Evolutionary conservation across 2,329 filamentous ascomycete genomes (phyloP), one percentile per base, ranked within the genome.

Genomic region (Plectosphaerella sp.): DNA sequence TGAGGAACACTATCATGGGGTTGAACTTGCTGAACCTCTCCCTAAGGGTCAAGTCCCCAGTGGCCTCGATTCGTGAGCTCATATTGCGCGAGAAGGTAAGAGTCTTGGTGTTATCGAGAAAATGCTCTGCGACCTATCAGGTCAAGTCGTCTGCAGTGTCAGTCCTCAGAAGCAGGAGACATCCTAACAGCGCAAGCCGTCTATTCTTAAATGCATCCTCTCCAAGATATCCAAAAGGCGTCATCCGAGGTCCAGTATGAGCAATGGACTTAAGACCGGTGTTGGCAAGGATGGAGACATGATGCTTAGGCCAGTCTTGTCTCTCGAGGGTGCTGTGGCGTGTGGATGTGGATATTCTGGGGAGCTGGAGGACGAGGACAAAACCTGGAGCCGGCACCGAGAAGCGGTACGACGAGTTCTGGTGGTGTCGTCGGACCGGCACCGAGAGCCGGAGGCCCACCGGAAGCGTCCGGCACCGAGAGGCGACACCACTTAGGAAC

Each of bases 1-100:
- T 59, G 33, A 59, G 54, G 41, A 59, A 59, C 15, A 56, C 48
- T 5, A 59, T 48, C 54, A 54, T 59, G 8, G 43, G 28, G 42
- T 18, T 45, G 22, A 45, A 45, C 20, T 45, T 45, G 20, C 22
- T 22, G 5, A 45, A 25, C 22, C 43, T 45, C 20, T 45, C 20
- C 11, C 10, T 20, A 20, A 45, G 20, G 9, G 22, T 24, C 20
- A n/a, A 45, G 8, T 4, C 43, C 41, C 12, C 41, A 16, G 7
- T 16, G 10, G 15, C n/a, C n/a, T n/a, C 41, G 16, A 6, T 4
- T 16, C 4, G 41, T 15, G 12, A 15, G 20, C 18, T 9, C 8
- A 45, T 15, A 18, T 45, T 24, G 5, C n/a, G n/a, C n/a, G 41
- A 43, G 15, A 18, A 6, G 41, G n/a, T 2, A 43, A 22, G 16